Conservation (phyloP, 2,329 filamentous ascomycete species). For the Annulohypoxylon truncatum region DNA sequence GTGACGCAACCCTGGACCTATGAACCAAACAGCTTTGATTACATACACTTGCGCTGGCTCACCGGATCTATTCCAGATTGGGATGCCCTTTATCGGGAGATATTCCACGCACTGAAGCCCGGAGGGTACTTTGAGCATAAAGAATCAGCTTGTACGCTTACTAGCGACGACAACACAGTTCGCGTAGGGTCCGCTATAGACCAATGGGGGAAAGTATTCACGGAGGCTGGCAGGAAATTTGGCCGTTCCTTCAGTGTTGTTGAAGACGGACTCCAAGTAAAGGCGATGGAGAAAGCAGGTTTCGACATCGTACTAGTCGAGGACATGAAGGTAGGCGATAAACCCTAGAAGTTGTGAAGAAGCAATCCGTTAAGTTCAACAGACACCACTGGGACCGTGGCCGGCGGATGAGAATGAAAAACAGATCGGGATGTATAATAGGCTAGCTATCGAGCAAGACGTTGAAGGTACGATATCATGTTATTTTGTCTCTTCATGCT, state of each 20-base stretch:
- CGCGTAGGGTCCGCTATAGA: constrained; percentile 46
- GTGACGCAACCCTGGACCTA: constrained; percentile 59
- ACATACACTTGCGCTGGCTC: constrained; percentile 69
- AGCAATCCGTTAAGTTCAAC: not conserved
- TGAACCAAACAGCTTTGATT: constrained; percentile 65
- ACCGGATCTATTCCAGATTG: constrained; percentile 68
- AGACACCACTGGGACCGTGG: constrained; percentile 57
- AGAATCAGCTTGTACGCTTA: constrained; percentile 44
- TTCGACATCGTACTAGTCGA: constrained; percentile 45
- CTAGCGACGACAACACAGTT: constrained; percentile 48
- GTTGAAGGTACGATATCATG: constrained; percentile 46
- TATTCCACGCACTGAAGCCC: constrained; percentile 64
- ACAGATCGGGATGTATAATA: constrained; percentile 53
- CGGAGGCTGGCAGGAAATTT: constrained; percentile 50
- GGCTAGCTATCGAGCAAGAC: constrained; percentile 49
- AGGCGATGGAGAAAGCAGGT: constrained; percentile 48
- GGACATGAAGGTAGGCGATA: constrained; percentile 41
- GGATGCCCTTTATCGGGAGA: constrained; percentile 61
- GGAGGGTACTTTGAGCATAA: constrained; percentile 56
- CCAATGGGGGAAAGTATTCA: constrained; percentile 52
- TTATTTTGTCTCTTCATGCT: not conserved
- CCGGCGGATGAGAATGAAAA: constrained; percentile 52
- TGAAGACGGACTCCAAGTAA: constrained; percentile 48
- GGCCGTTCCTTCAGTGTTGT: constrained; percentile 49
- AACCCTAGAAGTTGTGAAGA: not conserved